phyloP scores from a whole-genome alignment of 2,329 filamentous ascomycete genomes.

The Aaosphaeria pasadenensis region DNA sequence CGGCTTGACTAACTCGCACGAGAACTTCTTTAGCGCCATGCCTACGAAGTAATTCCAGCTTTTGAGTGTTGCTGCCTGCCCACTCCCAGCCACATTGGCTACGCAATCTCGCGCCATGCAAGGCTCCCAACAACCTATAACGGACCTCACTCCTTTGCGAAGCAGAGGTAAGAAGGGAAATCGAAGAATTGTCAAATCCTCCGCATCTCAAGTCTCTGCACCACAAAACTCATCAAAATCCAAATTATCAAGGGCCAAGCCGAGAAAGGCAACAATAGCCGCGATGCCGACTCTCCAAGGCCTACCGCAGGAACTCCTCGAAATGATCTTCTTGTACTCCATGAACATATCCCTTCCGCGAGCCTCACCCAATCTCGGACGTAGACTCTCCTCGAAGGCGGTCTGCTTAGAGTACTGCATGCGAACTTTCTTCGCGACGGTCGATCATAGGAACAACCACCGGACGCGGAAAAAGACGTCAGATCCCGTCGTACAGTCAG shows the following conservation, averaged over 20 bases:
- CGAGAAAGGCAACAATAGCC: conserved; percentile 5
- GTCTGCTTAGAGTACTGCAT: conserved; percentile 29
- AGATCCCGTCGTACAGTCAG: conserved; percentile 22
- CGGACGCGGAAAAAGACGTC: conserved; percentile 19
- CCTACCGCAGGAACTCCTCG: conserved; percentile 33
- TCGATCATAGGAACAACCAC: conserved; percentile 25
- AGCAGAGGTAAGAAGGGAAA: conserved; percentile 33
- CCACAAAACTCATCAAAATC: conserved; percentile 8
- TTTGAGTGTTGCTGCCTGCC: too few relatives aligned
- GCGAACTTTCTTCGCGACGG: conserved; percentile 31
- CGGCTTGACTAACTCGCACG: too few relatives aligned
- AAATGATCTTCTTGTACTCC: conserved; percentile 34
- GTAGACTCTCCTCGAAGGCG: conserved; percentile 26
- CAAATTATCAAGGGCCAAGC: conserved; percentile 4
- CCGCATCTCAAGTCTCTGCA: neutral
- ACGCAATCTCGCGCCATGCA: too few relatives aligned
- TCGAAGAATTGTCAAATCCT: neutral
- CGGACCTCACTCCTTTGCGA: conserved; percentile 24
- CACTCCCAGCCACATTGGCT: too few relatives aligned
- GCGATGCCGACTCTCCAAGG: conserved; percentile 32
- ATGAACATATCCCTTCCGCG: conserved; percentile 34
- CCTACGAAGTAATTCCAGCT: too few relatives aligned
- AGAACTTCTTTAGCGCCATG: too few relatives aligned
- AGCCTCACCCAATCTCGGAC: conserved; percentile 25
- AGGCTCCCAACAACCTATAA: neutral